These are phyloP conservation scores for Serendipita sp. DNA, from an alignment of 768 basidiomycete species.

Conservation along the genomic window DNA sequence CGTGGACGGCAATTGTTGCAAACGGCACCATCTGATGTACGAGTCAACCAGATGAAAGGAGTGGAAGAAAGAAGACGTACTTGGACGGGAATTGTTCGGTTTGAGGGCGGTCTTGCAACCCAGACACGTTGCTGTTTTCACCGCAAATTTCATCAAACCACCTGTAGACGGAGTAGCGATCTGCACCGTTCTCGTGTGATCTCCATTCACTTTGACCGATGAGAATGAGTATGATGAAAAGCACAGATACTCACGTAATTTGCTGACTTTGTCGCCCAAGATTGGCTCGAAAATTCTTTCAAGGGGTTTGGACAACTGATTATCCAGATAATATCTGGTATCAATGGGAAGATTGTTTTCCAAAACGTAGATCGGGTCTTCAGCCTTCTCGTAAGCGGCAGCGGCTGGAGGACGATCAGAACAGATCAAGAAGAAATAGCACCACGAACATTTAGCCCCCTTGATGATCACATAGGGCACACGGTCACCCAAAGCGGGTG, in stretches of 20 bases:
- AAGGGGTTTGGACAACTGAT: slow-evolving; percentile 91
- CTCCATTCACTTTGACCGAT: slow-evolving; percentile 60
- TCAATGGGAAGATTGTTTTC: slow-evolving; percentile 98
- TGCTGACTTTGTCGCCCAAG: slow-evolving; percentile 77
- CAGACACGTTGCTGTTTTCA: slow-evolving; percentile 86
- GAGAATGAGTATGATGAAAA: slow-evolving; percentile 7
- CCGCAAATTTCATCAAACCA: slow-evolving; percentile 96
- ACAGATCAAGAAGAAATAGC: not conserved
- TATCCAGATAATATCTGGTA: slow-evolving; percentile 94
- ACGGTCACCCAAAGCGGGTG: slow-evolving; percentile 93
- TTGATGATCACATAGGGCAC: slow-evolving; percentile 99
- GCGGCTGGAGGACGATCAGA: slow-evolving; percentile 40
- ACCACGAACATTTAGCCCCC: slow-evolving; percentile 61
- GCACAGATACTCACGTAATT: slow-evolving; percentile 42
- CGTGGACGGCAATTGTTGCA: slow-evolving; percentile 84
- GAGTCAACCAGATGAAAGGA: not conserved
- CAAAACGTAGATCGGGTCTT: slow-evolving; percentile 91
- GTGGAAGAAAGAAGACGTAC: slow-evolving; percentile 25
- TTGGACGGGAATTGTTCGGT: slow-evolving; percentile 54
- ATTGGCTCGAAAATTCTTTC: slow-evolving; percentile 98
- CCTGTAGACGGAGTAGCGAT: slow-evolving; percentile 95
- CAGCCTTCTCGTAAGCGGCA: slow-evolving; percentile 96
- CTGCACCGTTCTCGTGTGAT: slow-evolving; percentile 88
- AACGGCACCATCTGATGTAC: slow-evolving; percentile 61
- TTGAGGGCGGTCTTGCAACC: slow-evolving; percentile 86